A percentile compares a stretch with the other conserved stretches of the same genome.
Evolutionary conservation across 352 stramenopile species (phyloP).

Genomic region (Phytopythium litorale): DNA sequence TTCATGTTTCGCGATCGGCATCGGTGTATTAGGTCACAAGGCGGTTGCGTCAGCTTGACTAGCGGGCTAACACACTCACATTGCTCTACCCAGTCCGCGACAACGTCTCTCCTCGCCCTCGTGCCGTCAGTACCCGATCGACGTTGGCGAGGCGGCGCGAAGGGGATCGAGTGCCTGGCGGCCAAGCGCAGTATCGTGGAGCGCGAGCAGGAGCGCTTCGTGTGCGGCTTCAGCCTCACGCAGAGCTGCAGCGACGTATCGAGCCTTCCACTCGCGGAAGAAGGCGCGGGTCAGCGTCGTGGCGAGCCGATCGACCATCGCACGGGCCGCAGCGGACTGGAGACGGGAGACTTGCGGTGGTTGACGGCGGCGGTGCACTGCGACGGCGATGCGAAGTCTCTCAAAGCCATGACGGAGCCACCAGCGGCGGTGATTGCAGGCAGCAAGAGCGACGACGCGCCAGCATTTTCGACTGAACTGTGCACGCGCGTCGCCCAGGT

Average conservation of each 20-base stretch:
- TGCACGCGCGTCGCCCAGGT: neutral
- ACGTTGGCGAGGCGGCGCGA: neutral
- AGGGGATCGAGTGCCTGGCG: conserved; percentile 31
- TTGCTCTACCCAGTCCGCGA: neutral
- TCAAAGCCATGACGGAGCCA: conserved; percentile 4
- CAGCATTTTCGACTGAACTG: conserved; percentile 4
- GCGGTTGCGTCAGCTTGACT: neutral
- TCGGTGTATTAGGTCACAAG: neutral
- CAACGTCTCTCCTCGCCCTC: neutral
- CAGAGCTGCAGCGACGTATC: conserved; percentile 43
- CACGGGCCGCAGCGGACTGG: conserved; percentile 16
- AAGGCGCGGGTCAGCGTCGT: conserved; percentile 16
- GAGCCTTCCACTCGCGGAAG: conserved; percentile 48
- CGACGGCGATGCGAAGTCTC: neutral
- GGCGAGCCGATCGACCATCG: conserved; percentile 20
- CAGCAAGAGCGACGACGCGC: neutral
- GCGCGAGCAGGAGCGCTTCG: conserved; percentile 33
- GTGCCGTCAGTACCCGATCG: neutral
- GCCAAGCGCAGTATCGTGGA: conserved; percentile 37
- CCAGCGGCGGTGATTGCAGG: neutral
- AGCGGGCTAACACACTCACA: conserved; percentile 4
- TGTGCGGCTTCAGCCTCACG: conserved; percentile 36
- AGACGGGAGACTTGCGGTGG: neutral
- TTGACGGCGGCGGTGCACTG: neutral
- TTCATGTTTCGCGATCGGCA: neutral